Base-by-base conservation (phyloP, 108 stramenopile species). In the Nitzschia sp. region DNA sequence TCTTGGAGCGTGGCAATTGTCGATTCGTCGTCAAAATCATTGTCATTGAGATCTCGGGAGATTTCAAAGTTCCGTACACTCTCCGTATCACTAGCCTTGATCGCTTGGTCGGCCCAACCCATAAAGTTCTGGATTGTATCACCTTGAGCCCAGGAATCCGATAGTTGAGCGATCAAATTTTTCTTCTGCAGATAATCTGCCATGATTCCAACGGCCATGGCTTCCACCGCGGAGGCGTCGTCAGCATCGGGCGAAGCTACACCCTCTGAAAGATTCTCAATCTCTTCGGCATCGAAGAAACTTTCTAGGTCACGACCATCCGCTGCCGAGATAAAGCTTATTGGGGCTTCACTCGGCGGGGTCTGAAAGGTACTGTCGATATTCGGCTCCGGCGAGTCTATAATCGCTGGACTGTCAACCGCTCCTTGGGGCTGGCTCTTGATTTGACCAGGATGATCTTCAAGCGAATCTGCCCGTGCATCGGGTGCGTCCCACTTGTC, bases 1-100 rank as follows among this genome's bases (percentile, higher is more conserved):
- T 74, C 73, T 30, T 74, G 47, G 46, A 48, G 58, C 1, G 57
- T 75, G 11, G 74, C 74, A 62, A 75, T 75, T 8, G 74, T 75
- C 25, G 57, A 58, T 0, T 75, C 74, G 41, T 75, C 74, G 31
- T 64, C 75, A 35, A 63, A 76, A 26, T 68, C 74, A 48, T 53
- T 35, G 27, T 74, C 64, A 17, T 55, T 45, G 3, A 76, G 52
- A 34, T 63, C 60, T 35, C 23, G 34, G 5, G 62, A 36, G 9
- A 32, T 36, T 45, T 68, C 61, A 28, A 68, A 69, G 17, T 53
- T 52, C 22, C 58, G 46, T 21, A 69, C 75, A 41, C 68, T 76
- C 15, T 69, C 62, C 8, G 67, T 56, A 50, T 76, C 68, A 50
- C 68, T 63, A 0, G 60, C 61, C 25, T 57, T 53, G 36, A 69